phyloP scores from a whole-genome alignment of 352 stramenopile genomes.

The Phytophthora pini region DNA sequence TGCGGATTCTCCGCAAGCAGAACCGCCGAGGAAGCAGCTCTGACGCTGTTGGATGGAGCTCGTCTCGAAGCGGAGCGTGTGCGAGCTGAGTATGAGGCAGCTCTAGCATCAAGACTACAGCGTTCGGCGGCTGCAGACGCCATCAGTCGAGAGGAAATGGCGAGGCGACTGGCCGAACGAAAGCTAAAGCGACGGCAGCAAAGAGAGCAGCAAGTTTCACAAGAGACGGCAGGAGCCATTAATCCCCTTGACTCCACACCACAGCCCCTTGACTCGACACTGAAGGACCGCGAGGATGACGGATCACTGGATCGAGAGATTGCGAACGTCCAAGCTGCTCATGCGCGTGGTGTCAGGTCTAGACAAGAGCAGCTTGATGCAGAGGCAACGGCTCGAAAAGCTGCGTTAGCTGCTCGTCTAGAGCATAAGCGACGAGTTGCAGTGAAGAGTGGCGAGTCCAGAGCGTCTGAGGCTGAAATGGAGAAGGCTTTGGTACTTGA shows the following conservation, averaged over 20 bases:
- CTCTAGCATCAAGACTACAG: constrained; percentile 20
- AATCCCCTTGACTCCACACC: too few relatives aligned
- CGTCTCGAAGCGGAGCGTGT: constrained; percentile 39
- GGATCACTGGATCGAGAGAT: constrained; percentile 31
- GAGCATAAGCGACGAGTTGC: constrained; percentile 36
- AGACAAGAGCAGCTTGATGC: constrained; percentile 38
- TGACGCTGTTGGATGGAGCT: constrained; percentile 24
- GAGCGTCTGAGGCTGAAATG: constrained; percentile 7
- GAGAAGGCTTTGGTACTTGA: constrained; percentile 31
- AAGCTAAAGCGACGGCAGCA: constrained; percentile 18
- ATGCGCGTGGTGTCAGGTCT: constrained; percentile 32
- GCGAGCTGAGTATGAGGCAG: constrained; percentile 29
- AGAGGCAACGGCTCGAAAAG: constrained; percentile 41
- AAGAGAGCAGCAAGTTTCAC: constrained; percentile 2
- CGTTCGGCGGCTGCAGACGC: neutral
- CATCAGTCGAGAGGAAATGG: constrained; percentile 25
- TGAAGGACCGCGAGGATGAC: constrained; percentile 22
- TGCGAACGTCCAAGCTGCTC: constrained; percentile 36
- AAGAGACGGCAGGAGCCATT: neutral
- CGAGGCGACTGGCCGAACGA: constrained; percentile 23
- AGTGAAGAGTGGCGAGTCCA: neutral
- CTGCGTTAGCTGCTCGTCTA: constrained; percentile 37
- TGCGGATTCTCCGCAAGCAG: constrained; percentile 24
- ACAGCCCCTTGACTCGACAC: neutral
- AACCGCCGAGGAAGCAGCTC: constrained; percentile 23